Evolutionary conservation across 75 land plant genomes (phyloP).

Genomic region (Cupressus sempervirens): DNA sequence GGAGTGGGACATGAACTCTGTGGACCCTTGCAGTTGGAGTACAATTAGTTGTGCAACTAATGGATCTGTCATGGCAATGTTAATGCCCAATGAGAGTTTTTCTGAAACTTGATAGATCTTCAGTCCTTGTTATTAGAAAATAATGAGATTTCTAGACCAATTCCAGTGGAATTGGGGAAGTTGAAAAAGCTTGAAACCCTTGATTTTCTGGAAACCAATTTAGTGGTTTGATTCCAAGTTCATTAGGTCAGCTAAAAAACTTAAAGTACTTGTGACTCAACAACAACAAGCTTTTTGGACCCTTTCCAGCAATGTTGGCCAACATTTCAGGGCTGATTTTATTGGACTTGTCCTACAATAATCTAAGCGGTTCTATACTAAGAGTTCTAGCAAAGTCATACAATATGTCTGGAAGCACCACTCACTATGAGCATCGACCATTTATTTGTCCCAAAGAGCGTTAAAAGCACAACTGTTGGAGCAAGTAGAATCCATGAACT

Average conservation of each 20-base stretch:
- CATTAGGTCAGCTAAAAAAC: conserved; percentile 40
- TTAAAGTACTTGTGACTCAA: conserved; percentile 48
- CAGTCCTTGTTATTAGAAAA: conserved; percentile 38
- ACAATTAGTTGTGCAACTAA: no score
- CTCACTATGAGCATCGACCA: no score
- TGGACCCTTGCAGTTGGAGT: no score
- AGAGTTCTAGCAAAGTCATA: conserved; percentile 48
- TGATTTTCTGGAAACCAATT: conserved; percentile 36
- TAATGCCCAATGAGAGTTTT: no score
- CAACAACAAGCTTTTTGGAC: no score
- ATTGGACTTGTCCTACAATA: conserved; percentile 82
- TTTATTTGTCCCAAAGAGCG: no score
- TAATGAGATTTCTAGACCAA: conserved; percentile 26
- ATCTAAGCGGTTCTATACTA: conserved; percentile 76
- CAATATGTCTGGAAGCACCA: conserved; percentile 12
- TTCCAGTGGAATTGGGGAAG: conserved; percentile 23
- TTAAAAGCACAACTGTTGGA: no score
- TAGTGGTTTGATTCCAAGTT: conserved; percentile 31
- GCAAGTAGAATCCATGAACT: no score
- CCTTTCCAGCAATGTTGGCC: conserved; percentile 46
- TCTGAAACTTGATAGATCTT: conserved; percentile 71
- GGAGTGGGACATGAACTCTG: no score
- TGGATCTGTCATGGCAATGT: no score
- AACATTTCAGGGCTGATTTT: conserved; percentile 44
- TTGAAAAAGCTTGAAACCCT: conserved; percentile 37